Percentiles rank a stretch among this genome's conserved stretches.
Conservation (phyloP, 176 grass and related monocot genomes). For the Carex myosuroides region DNA sequence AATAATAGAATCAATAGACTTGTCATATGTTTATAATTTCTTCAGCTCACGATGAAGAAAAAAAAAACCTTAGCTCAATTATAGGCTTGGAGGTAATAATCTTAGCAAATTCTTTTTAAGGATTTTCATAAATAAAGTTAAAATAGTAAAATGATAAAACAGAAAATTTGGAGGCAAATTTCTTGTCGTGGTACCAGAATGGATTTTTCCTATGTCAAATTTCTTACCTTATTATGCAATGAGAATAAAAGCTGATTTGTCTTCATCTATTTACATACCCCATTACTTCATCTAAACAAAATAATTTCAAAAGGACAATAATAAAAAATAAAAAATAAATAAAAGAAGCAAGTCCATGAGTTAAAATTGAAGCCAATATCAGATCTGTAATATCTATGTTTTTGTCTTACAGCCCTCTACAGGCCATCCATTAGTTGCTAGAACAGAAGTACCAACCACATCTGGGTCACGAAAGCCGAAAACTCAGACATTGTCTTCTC, state of each 20-base stretch:
- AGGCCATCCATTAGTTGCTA: not conserved
- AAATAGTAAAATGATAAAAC: not conserved
- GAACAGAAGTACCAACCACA: slow-evolving; percentile 7
- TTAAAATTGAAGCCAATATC: not conserved
- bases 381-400: not conserved
- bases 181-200: not conserved
- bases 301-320: not conserved
- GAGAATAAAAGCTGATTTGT: not conserved
- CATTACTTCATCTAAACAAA: not conserved
- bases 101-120: not conserved
- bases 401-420: not conserved
- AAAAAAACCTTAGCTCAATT: not conserved
- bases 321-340: not conserved
- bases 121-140: not conserved
- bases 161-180: not conserved
- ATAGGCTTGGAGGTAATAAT: not conserved
- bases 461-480: slow-evolving; percentile 7
- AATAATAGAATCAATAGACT: not conserved
- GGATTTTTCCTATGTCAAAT: not conserved
- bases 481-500: not conserved
- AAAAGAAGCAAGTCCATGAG: too few species aligned
- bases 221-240: not conserved
- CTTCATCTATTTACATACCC: not conserved
- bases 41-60: not conserved
- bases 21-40: not conserved